phyloP scores from a whole-genome alignment of 805 yeast genomes.

The Dipodascus albidus region DNA sequence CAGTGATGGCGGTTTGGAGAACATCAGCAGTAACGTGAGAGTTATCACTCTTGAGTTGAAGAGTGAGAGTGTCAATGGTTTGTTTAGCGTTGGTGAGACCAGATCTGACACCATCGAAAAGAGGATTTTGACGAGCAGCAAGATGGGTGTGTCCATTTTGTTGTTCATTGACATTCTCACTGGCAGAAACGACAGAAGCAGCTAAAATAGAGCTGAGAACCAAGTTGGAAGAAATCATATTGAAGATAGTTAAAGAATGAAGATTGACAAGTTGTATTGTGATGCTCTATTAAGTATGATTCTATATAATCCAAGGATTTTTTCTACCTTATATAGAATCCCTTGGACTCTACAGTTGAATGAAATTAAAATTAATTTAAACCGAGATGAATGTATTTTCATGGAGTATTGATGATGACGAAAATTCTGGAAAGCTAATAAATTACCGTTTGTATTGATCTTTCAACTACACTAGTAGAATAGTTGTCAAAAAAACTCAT shows the following conservation, averaged over 20 bases:
- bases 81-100: conserved; percentile 15
- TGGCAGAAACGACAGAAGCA: background rate
- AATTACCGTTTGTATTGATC: no score
- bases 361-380: no score
- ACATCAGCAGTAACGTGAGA: conserved; percentile 12
- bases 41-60: background rate
- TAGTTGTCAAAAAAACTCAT: no score
- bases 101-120: conserved; percentile 7
- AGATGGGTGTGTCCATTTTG: background rate
- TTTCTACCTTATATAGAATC: no score
- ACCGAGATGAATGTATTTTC: no score
- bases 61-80: conserved; percentile 6
- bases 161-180: background rate
- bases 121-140: background rate
- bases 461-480: no score
- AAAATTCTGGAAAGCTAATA: no score
- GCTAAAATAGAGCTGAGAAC: background rate
- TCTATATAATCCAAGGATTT: background rate
- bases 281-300: no score
- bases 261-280: background rate
- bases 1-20: conserved; percentile 12
- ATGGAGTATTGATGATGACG: no score
- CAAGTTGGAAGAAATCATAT: background rate
- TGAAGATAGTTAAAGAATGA: no score
- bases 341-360: no score